Base-by-base conservation (phyloP, 371 early-diverging fungal species). In the Polyrhizophydium stewartii region DNA sequence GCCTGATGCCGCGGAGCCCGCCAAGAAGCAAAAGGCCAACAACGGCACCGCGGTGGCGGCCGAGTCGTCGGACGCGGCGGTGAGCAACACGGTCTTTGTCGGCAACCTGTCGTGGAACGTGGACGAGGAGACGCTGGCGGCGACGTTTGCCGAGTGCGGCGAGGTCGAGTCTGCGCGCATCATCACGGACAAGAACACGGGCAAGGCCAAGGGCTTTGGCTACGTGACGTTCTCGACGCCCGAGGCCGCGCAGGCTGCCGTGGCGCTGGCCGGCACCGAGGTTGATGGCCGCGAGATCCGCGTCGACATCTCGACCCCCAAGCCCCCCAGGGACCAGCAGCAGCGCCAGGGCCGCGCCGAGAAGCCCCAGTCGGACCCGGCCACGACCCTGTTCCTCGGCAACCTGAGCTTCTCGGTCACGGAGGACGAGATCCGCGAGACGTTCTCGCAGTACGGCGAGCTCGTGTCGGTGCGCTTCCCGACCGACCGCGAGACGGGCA, bases 321-420 rank as follows among this genome's bases (percentile, higher is more conserved):
- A 63, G 50, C 53, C 70, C 40, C 24, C 52, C 31, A 30, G 58
- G 13, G 52, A 65, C 41, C 56, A 56, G 21, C 13, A 1, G 46
- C 13, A 2, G 46, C 50, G 61, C 37, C 7, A 16, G 7, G 63
- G 63, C 43, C 50, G 62, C 30, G 64, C 51, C 31, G 64, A 70
- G 58, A 55, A 45, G n/a, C 69, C 71, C 59, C 52, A 32, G 37
- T 66, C 71, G 35, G 81, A 74, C 6, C 88, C 89, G 30, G 80
- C 86, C 45, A 81, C 89, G 32, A 87, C 92, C 3, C 72, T 94
- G 35, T 92, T 92, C 71, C 62, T 93, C 6, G 92, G 92, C 35
- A 92, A 92, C 75, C 67, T 94, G 59, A 72, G 81, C 40, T 92
- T 90, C 69, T 75, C 82, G 25, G 76, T 85, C 21, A 87, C 86